Evolutionary conservation across 495 filamentous ascomycete species (phyloP).

Genomic region (Cenococcum geophilum): DNA sequence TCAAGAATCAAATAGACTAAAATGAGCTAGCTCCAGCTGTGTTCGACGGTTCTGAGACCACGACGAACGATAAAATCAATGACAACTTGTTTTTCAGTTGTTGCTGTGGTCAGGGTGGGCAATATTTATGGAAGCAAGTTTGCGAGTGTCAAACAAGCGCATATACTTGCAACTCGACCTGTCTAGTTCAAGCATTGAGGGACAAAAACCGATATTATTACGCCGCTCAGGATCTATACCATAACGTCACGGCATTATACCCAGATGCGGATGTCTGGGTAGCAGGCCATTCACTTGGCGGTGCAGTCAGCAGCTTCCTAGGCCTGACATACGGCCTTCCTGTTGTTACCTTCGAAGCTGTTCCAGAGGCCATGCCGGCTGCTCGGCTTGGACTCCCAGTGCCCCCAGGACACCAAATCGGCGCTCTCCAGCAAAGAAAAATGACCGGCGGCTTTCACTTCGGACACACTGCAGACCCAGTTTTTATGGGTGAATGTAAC

Average conservation of each 20-base stretch:
- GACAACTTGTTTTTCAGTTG: constrained; percentile 98
- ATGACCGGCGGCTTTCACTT: constrained; percentile 85
- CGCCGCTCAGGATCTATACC: constrained; percentile 78
- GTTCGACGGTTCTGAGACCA: constrained; percentile 91
- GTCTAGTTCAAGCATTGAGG: constrained; percentile 64
- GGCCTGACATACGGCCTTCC: constrained; percentile 88
- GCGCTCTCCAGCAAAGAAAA: constrained; percentile 60
- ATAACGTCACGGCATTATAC: constrained; percentile 85
- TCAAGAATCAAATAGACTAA: too few species aligned
- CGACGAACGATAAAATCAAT: constrained; percentile 94
- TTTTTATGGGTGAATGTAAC: constrained; percentile 92
- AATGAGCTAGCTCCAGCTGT: constrained; percentile 58
- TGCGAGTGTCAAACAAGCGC: constrained; percentile 82
- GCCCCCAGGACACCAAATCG: constrained; percentile 68
- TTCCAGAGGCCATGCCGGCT: constrained; percentile 82
- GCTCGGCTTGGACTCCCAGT: constrained; percentile 77
- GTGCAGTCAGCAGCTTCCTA: constrained; percentile 74
- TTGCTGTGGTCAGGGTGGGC: constrained; percentile 89
- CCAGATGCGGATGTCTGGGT: constrained; percentile 83
- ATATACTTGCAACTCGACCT: constrained; percentile 87
- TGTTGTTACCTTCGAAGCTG: constrained; percentile 81
- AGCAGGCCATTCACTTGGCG: constrained; percentile 83
- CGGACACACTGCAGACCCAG: constrained; percentile 90
- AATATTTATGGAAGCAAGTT: constrained; percentile 76
- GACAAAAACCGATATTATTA: constrained; percentile 87